Base-by-base conservation (phyloP, 2,329 filamentous ascomycete genomes). In the Stemphylium vesicarium region DNA sequence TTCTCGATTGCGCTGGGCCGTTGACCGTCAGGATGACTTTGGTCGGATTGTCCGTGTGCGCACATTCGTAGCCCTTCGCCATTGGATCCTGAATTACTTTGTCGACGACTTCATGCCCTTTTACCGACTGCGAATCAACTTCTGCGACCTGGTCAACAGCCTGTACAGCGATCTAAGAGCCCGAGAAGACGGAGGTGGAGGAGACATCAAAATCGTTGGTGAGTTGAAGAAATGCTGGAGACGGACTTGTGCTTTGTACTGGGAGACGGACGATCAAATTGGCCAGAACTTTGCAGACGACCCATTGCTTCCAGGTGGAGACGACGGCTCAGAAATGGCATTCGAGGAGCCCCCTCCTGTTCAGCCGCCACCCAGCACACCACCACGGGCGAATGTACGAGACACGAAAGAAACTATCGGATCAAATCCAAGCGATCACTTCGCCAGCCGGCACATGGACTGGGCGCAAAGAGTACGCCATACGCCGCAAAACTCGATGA, bases 71-170 rank as follows among this genome's bases (percentile, higher is more conserved):
- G 95, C 95, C 7, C 82, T 98, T 39, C 87, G 95, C 52, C 95
- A 99, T 75, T 99, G 95, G 95, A 93, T 98, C 53, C 78, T 99
- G 59, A 99, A 99, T 74, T 99, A 99, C 75, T 99, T 98, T 64
- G 84, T 91, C 50, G 95, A 99, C 71, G 95, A 99, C 72, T 99
- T 96, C 72, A 85, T 96, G 36, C 77, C 88, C 20, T 87, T 93
- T 70, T 88, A 89, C 69, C 80, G 84, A 39, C 80, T 98, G 29
- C 88, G 94, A 8, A 80, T 84, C 4, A 85, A 85, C 13, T 97
- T 97, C 71, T 97, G 94, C 76, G 81, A 87, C 29, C 81, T 92
- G 8, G 82, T 97, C 54, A 97, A 98, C 72, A 72, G 73, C 20
- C 72, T 89, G 50, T 83, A 84, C 52, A 70, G 75, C 26, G 77